Evolutionary conservation across 148 eudicot species (phyloP).

Genomic region (Camellia lanceoleosa): DNA sequence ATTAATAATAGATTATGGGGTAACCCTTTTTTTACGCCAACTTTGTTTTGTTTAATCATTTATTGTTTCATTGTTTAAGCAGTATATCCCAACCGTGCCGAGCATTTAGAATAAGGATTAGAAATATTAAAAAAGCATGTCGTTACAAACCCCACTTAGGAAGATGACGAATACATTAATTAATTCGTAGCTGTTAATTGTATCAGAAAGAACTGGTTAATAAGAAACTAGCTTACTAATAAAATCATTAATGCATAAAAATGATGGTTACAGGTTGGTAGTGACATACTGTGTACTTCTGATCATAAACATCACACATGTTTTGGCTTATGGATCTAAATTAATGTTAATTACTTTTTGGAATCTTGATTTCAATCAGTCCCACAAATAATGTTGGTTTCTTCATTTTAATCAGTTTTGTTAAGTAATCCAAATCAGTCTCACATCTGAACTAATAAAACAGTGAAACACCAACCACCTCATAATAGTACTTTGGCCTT

Average conservation of each 20-base stretch:
- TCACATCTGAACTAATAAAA: not conserved
- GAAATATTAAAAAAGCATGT: not conserved
- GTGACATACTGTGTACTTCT: no score
- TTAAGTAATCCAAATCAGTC: no score
- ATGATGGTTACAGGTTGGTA: not conserved
- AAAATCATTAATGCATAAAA: not conserved
- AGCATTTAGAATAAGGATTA: not conserved
- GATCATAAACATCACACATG: not conserved
- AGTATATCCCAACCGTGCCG: not conserved
- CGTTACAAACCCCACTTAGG: conserved; percentile 7
- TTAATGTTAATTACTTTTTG: not conserved
- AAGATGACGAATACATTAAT: not conserved
- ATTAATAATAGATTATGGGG: not conserved
- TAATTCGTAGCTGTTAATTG: not conserved
- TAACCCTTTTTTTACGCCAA: conserved; percentile 8
- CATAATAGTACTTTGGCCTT: not conserved
- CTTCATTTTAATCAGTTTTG: conserved; percentile 1
- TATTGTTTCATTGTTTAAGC: not conserved
- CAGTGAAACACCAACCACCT: not conserved
- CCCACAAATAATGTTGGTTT: not conserved
- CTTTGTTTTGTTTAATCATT: not conserved
- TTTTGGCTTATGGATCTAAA: not conserved
- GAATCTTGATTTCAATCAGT: not conserved
- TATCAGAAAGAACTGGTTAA: not conserved
- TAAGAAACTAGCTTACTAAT: not conserved